Evolutionary conservation across 2,329 filamentous ascomycete genomes (phyloP), one percentile per base, ranked within the genome.

Genomic region (Karstenula rhodostoma): DNA sequence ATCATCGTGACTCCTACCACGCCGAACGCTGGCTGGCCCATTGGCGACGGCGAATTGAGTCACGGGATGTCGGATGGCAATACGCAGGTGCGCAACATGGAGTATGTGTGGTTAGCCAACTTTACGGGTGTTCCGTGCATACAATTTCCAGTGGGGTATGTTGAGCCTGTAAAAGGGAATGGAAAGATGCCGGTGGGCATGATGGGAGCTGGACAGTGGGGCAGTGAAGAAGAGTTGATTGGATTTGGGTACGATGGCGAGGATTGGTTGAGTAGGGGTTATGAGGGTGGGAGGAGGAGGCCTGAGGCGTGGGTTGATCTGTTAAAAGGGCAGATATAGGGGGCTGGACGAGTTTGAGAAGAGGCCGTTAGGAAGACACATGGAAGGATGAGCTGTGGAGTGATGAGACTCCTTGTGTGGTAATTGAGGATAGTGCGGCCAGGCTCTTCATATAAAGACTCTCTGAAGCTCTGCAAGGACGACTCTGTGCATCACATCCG

Each of bases 41-140:
- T 89, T 12, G 89, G 91, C 43, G 81, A 88, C 17, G 80, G 80
- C n/a, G 88, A 93, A 70, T 73, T 88, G 4, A 67, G 73, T 8
- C 79, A 82, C 49, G 94, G 94, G 2, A 81, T 92, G 66, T 89
- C 85, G 40, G 90, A 97, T 75, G 89, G 85, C 0, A 93, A 95
- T 73, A 82, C 80, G 62, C 89, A 87, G 17, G 81, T 96, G n/a
- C 82, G 86, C 27, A 91, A 87, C 72, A 96, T 97, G 92, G 87
- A 90, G 76, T 97, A 92, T 78, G 88, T 91, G 17, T 96, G 91
- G 86, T 78, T 96, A 37, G 90, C 93, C 7, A 97, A 97, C 77
- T 89, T 93, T 68, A 87, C 84, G 0, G 94, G 94, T 0, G 89
- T 89, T 51, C 94, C 94, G 0, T 88, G 91, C 1, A 85, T 96